A percentile compares a stretch with the other conserved stretches of the same genome.
phyloP scores from a whole-genome alignment of 1,284 basidiomycete genomes.

The Thelephora terrestris region DNA sequence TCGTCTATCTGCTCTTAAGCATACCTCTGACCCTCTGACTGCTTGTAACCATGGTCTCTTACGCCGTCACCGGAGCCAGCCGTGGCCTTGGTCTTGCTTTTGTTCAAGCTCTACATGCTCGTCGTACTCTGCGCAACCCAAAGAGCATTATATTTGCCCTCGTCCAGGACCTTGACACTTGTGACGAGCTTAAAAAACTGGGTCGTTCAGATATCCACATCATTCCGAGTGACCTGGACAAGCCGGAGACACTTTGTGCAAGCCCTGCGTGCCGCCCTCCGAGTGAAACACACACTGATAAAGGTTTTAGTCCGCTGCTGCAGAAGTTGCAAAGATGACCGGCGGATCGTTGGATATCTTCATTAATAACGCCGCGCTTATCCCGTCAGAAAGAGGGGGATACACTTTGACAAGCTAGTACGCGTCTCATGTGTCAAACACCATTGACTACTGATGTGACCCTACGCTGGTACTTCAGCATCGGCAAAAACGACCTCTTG shows the following conservation, averaged over 20 bases:
- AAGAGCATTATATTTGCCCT: slow-evolving; percentile 15
- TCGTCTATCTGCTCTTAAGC: too few species aligned
- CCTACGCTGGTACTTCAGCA: too few species aligned
- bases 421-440: neutral
- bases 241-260: slow-evolving; percentile 1
- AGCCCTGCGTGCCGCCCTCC: too few species aligned
- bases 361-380: slow-evolving; percentile 23
- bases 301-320: slow-evolving; percentile 11
- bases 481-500: too few species aligned
- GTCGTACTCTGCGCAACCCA: too few species aligned
- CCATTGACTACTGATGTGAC: neutral
- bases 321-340: slow-evolving; percentile 16
- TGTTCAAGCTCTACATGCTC: slow-evolving; percentile 2
- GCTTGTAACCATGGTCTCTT: slow-evolving; percentile 16
- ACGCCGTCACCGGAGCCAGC: slow-evolving; percentile 18
- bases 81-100: slow-evolving; percentile 17
- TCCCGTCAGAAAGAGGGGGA: slow-evolving; percentile 4
- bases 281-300: too few species aligned
- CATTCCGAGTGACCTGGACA: slow-evolving; percentile 17
- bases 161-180: slow-evolving; percentile 14
- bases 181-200: slow-evolving; percentile 4
- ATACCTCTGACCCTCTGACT: too few species aligned
- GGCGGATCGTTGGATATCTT: slow-evolving; percentile 24
- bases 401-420: slow-evolving; percentile 11
- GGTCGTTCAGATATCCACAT: slow-evolving; percentile 16